Evolutionary conservation across 2,329 filamentous ascomycete species (phyloP), one percentile per base, ranked within the genome.

Genomic region (Trichophyton schoenleinii): DNA sequence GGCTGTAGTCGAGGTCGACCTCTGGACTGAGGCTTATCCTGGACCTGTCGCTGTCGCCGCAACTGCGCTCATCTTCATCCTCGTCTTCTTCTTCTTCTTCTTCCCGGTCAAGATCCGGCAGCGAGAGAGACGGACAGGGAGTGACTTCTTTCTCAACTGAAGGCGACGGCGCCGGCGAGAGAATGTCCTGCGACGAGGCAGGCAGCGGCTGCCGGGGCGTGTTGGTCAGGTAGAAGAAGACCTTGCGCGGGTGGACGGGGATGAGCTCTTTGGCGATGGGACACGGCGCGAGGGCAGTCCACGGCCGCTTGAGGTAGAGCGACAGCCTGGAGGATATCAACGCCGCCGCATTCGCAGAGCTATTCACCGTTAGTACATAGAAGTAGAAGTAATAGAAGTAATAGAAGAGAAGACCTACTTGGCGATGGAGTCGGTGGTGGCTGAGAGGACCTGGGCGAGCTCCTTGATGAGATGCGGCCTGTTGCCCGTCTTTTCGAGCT

Each of bases 181-280:
- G 68, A 68, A 77, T 73, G 68, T 82, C 78, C 61, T 79, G 78
- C 59, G 83, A 77, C 49, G 78, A 81, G 66, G 88, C 83, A 1
- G 90, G 89, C 20, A 97, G 84, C 42, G 89, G 84, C 71, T 92
- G 89, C 70, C 87, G 89, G 55, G 88, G 85, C 70, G 82, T 87
- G n/a, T 88, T 95, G 44, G 90, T 95, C 63, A 99, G 83, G 77
- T 91, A 97, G 77, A 95, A 97, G 79, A 96, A 97, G 55, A 95
- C 91, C 74, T 94, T 89, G 71, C 92, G 88, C 20, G 94, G 94
- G 72, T 97, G 92, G 48, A 92, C 87, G 46, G 88, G 86, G 72
- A 96, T 90, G 60, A 96, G 83, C 75, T 96, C 90, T 77, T 97
- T 97, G 59, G 89, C 89, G 61, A 97, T 78, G 2, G 94, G 92